Percentiles rank a stretch among this genome's conserved stretches.
phyloP scores from a whole-genome alignment of 2,329 filamentous ascomycete genomes.

The Aspergillus pseudoviridinutans region DNA sequence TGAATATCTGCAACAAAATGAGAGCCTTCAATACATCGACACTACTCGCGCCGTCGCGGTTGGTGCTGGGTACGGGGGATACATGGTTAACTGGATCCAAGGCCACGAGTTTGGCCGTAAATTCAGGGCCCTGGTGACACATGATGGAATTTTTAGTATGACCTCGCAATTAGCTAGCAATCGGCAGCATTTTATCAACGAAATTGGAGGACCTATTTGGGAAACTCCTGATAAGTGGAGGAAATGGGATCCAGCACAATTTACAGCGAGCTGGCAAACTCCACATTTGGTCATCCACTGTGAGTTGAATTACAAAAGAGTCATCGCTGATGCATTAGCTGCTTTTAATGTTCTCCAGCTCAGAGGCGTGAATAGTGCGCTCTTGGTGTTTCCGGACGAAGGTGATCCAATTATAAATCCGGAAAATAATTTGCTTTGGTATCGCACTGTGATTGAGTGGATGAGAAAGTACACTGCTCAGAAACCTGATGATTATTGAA shows the following conservation, averaged over 20 bases:
- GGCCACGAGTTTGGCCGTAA: background rate
- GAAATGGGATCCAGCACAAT: background rate
- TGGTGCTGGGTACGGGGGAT: background rate
- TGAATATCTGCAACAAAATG: background rate
- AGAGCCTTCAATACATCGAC: constrained; percentile 1
- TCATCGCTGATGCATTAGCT: background rate
- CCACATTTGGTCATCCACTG: constrained; percentile 1
- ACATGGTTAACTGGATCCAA: constrained; percentile 2
- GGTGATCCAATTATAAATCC: background rate
- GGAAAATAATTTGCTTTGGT: background rate
- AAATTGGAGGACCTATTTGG: no score
- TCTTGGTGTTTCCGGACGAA: background rate
- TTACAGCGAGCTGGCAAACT: background rate
- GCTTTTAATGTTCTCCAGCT: background rate
- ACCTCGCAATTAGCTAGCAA: background rate
- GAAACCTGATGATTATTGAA: no score
- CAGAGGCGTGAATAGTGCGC: background rate
- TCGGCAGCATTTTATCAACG: background rate
- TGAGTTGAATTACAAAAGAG: background rate
- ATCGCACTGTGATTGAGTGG: constrained; percentile 1
- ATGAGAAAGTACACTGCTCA: background rate
- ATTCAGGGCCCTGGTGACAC: background rate
- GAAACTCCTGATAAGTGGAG: background rate
- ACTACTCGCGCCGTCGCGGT: background rate
- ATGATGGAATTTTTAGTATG: background rate